Evolutionary conservation across 495 filamentous ascomycete genomes (phyloP).

Genomic region (Chlorociboria aeruginascens): DNA sequence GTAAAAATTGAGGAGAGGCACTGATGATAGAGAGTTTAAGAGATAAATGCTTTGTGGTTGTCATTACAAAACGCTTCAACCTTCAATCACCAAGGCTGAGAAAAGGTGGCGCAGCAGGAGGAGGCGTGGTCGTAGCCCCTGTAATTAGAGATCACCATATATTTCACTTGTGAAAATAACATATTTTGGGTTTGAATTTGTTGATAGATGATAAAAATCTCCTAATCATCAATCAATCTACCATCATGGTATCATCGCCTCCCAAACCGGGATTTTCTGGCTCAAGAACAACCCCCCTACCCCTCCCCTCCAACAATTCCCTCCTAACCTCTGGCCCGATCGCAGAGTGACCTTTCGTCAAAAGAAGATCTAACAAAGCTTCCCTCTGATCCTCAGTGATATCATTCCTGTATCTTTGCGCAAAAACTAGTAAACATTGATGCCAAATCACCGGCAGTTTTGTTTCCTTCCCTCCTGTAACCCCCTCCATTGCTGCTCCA

Average conservation of each 20-base stretch:
- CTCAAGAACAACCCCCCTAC: constrained; percentile 64
- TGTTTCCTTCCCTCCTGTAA: constrained; percentile 32
- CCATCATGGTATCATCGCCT: constrained; percentile 89
- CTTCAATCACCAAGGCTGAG: not conserved
- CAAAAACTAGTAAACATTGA: constrained; percentile 74
- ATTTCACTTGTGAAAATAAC: too few relatives aligned
- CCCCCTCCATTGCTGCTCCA: constrained; percentile 30
- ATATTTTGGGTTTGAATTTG: too few relatives aligned
- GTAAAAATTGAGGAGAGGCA: not conserved
- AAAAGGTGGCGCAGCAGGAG: too few relatives aligned
- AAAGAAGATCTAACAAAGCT: constrained; percentile 77
- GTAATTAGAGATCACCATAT: too few relatives aligned
- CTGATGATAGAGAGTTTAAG: not conserved
- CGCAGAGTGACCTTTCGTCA: constrained; percentile 72
- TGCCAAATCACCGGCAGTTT: constrained; percentile 84
- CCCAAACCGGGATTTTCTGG: constrained; percentile 29
- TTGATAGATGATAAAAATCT: too few relatives aligned
- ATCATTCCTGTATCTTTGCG: constrained; percentile 86
- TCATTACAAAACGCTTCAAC: not conserved
- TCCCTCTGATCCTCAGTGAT: constrained; percentile 91
- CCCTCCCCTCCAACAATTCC: constrained; percentile 80
- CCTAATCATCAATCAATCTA: too few relatives aligned
- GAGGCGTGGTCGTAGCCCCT: too few relatives aligned
- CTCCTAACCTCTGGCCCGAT: constrained; percentile 88
- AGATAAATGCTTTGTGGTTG: not conserved